Conservation (phyloP, 148 eudicot species). For the Silene conica region DNA sequence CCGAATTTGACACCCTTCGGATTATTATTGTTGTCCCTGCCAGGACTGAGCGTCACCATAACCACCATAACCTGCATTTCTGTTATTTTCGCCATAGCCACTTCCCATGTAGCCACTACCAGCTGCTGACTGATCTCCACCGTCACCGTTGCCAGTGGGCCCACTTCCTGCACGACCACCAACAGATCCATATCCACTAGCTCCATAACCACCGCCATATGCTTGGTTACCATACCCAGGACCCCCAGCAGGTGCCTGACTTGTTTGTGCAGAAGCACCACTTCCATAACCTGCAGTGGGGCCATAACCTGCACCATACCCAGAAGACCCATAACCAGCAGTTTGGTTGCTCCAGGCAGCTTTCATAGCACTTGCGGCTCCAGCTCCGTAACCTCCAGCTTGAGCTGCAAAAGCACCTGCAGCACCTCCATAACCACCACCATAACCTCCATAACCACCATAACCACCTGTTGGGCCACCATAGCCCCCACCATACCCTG, state of each 20-base stretch:
- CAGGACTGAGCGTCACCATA: slow-evolving; percentile 60
- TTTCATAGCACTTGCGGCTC: slow-evolving; percentile 46
- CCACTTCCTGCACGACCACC: slow-evolving; percentile 48
- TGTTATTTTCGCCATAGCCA: slow-evolving; percentile 65
- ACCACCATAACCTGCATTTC: slow-evolving; percentile 60
- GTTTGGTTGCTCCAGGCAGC: slow-evolving; percentile 54
- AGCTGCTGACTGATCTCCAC: slow-evolving; percentile 42
- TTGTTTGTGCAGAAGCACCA: slow-evolving; percentile 33
- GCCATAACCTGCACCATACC: slow-evolving; percentile 38
- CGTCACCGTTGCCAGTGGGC: slow-evolving; percentile 40
- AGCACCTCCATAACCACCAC: slow-evolving; percentile 15
- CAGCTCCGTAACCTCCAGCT: slow-evolving; percentile 58
- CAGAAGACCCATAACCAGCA: slow-evolving; percentile 57
- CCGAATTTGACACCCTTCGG: slow-evolving; percentile 4
- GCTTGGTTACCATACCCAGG: slow-evolving; percentile 63
- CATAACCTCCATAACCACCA: slow-evolving; percentile 66
- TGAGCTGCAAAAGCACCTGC: neutral
- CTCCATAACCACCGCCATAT: slow-evolving; percentile 66
- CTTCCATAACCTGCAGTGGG: slow-evolving; percentile 41
- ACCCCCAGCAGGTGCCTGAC: slow-evolving; percentile 56
- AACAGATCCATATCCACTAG: slow-evolving; percentile 38
- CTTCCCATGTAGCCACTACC: slow-evolving; percentile 70
- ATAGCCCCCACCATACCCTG: slow-evolving; percentile 62
- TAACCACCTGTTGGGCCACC: slow-evolving; percentile 54
- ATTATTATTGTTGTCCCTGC: slow-evolving; percentile 60